Evolutionary conservation across 75 land plant genomes (phyloP), one percentile per base, ranked within the genome.

Genomic region (Ceratopteris richardii): DNA sequence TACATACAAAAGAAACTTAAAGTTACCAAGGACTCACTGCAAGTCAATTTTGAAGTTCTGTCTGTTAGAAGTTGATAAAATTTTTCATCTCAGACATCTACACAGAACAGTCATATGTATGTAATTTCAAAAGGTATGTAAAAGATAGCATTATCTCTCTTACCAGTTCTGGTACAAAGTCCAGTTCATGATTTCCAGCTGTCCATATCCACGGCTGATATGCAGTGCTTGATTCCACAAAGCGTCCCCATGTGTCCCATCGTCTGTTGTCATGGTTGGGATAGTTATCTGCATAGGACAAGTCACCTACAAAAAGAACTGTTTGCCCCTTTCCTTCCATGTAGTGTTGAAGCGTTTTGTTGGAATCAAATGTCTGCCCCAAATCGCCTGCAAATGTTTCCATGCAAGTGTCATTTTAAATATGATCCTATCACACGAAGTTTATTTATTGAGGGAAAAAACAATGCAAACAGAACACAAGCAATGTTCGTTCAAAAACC

Each of bases 181-280:
- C 97, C 29, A 90, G 23, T 67, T 91, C 97, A 63, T 91, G 93
- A 61, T 91, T 91, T 54, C 91, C 96, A 31, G 78, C 74, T 33
- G 93, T 88, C 97, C 97, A 91, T 26, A 91, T 84, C 86, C 87
- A 91, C 21, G 97, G 85, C 64, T 91, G 97, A 73, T 81, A 87
- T 13, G 97, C 97, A 57, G 77, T 62, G 57, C 76, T 87, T 65
- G 73, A 80, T 62, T 91, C 93, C 33, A 82, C 43, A 65, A 91
- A 87, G 54, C 97, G 77, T 29, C 83, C 87, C 93, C 92, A 91
- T 44, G 93, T 79, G 56, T 91, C 84, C 78, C 71, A 82, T 27
- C 84, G 65, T 33, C 58, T 70, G 25, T 87, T 81, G 46, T 91
- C 77, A 71, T 91, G 80, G 37, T 58, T 48, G 17, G 79, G 82